Evolutionary conservation across 306 rosid species (phyloP).

Genomic region (Datisca glomerata): DNA sequence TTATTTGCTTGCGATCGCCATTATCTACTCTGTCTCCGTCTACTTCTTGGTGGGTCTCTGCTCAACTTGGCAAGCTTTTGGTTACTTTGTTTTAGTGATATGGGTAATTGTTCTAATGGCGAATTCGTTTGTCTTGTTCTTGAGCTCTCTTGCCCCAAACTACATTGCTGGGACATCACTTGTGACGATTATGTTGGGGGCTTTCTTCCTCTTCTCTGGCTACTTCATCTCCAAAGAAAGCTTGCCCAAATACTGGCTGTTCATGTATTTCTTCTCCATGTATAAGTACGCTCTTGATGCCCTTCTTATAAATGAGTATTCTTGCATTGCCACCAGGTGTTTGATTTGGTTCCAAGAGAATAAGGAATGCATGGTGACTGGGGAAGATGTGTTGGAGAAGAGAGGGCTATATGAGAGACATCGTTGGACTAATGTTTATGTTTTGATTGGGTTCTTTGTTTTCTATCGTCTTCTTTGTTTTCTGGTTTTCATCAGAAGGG

Average conservation of each 20-base stretch:
- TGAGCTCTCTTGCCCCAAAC: slow-evolving; percentile 82
- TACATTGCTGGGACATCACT: slow-evolving; percentile 85
- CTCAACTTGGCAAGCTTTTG: slow-evolving; percentile 64
- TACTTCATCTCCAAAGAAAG: slow-evolving; percentile 56
- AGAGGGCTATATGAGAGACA: slow-evolving; percentile 52
- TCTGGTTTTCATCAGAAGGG: slow-evolving; percentile 67
- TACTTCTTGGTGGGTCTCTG: slow-evolving; percentile 88
- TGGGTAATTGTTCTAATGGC: slow-evolving; percentile 77
- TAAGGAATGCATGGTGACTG: slow-evolving; percentile 63
- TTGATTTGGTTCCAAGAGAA: slow-evolving; percentile 58
- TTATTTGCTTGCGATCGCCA: slow-evolving; percentile 50
- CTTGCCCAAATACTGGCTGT: slow-evolving; percentile 68
- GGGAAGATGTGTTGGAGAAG: slow-evolving; percentile 49
- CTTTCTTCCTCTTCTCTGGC: slow-evolving; percentile 77
- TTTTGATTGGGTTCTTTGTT: slow-evolving; percentile 62
- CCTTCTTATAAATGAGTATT: slow-evolving; percentile 70
- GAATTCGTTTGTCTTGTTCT: slow-evolving; percentile 67
- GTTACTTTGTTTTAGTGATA: slow-evolving; percentile 66
- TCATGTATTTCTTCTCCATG: slow-evolving; percentile 84
- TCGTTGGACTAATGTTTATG: slow-evolving; percentile 67
- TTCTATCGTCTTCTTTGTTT: slow-evolving; percentile 74
- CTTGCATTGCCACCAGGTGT: slow-evolving; percentile 54
- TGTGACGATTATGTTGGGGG: slow-evolving; percentile 57
- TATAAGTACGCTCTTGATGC: slow-evolving; percentile 89
- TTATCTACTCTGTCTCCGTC: slow-evolving; percentile 65